Conservation (phyloP, 1,139 yeast species). For the Kluyveromyces marxianus region DNA sequence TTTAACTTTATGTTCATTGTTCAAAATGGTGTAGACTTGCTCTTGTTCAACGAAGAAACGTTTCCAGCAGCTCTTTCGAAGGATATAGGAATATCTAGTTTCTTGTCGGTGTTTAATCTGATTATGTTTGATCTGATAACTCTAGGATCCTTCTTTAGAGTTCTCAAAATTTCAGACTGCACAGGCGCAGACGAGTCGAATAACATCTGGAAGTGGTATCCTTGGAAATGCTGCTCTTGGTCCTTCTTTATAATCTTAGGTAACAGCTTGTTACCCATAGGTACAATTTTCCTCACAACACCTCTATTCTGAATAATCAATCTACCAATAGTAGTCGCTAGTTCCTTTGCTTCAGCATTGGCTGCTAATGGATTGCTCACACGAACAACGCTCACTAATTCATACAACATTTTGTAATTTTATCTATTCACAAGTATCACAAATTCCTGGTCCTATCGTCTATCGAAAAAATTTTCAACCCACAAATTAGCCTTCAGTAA, state of each 20-base stretch:
- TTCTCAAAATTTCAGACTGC: slow-evolving; percentile 75
- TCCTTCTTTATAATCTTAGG: slow-evolving; percentile 80
- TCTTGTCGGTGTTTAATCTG: slow-evolving; percentile 53
- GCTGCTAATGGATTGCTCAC: slow-evolving; percentile 49
- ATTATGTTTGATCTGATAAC: slow-evolving; percentile 71
- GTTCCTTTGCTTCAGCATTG: slow-evolving; percentile 56
- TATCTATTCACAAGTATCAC: not conserved
- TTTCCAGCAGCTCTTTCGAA: slow-evolving; percentile 35
- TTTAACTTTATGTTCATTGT: not conserved
- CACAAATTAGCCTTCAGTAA: no score
- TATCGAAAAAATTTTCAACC: no score
- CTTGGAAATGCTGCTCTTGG: slow-evolving; percentile 86
- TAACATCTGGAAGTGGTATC: slow-evolving; percentile 76
- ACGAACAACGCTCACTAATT: slow-evolving; percentile 84
- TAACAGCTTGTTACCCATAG: slow-evolving; percentile 69
- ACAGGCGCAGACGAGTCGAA: slow-evolving; percentile 84
- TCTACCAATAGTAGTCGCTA: slow-evolving; percentile 73
- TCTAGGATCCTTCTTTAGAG: slow-evolving; percentile 82
- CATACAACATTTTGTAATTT: slow-evolving; percentile 64
- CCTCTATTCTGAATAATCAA: slow-evolving; percentile 86
- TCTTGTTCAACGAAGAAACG: slow-evolving; percentile 20
- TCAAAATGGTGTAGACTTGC: slow-evolving; percentile 7
- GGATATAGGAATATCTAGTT: slow-evolving; percentile 49
- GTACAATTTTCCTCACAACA: slow-evolving; percentile 72
- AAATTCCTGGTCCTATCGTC: not conserved